Evolutionary conservation across 495 filamentous ascomycete genomes (phyloP).

Genomic region (Penicillium bovifimosum): DNA sequence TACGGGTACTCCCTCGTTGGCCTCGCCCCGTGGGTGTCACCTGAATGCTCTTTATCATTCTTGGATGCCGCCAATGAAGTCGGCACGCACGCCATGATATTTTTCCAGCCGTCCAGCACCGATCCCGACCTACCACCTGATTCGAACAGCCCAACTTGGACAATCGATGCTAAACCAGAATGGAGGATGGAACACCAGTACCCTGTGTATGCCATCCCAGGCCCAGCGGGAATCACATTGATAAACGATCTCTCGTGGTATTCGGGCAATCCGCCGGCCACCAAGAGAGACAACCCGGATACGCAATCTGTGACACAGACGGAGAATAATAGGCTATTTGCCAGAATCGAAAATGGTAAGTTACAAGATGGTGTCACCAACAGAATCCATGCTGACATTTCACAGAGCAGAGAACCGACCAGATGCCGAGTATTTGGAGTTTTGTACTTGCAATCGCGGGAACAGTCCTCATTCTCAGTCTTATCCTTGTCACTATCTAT

Average conservation of each 20-base stretch:
- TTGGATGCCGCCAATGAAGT: constrained; percentile 55
- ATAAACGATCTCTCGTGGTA: constrained; percentile 70
- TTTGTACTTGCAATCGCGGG: constrained; percentile 78
- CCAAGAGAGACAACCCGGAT: background rate
- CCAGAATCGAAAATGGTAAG: constrained; percentile 56
- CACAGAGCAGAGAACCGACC: constrained; percentile 19
- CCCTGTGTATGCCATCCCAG: constrained; percentile 81
- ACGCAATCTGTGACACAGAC: constrained; percentile 34
- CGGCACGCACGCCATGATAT: constrained; percentile 61
- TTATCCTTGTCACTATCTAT: constrained; percentile 62
- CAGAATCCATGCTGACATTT: background rate
- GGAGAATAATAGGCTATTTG: constrained; percentile 53
- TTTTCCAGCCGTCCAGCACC: constrained; percentile 59
- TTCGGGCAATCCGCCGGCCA: constrained; percentile 60
- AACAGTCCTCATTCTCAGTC: constrained; percentile 61
- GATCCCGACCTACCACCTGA: constrained; percentile 55
- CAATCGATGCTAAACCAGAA: constrained; percentile 52
- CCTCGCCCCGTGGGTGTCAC: constrained; percentile 82
- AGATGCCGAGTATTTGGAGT: constrained; percentile 67
- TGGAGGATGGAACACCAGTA: constrained; percentile 63
- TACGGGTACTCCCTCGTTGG: constrained; percentile 58
- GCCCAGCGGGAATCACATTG: constrained; percentile 55
- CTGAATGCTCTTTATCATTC: constrained; percentile 63
- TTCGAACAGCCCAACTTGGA: constrained; percentile 55
- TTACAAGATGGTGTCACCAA: constrained; percentile 14